Conservation (phyloP, 2,329 filamentous ascomycete genomes). For the Trichoderma sp. region DNA sequence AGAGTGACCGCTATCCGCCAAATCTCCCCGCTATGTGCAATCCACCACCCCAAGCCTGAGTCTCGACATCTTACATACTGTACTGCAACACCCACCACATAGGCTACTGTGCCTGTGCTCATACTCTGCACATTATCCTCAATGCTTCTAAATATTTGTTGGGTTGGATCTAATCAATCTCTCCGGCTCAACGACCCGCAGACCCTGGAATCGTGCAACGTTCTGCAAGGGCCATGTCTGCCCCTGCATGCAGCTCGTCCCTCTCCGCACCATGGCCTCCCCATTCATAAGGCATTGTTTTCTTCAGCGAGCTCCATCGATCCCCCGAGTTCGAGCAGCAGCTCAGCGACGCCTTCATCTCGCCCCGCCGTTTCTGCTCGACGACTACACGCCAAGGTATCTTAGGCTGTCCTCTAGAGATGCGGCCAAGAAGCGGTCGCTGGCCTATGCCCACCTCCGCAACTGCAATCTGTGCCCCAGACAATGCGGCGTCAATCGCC, state of each 20-base stretch:
- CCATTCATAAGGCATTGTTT: slow-evolving; percentile 20
- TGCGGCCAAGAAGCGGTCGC: slow-evolving; percentile 70
- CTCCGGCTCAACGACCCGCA: neutral
- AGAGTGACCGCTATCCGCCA: neutral
- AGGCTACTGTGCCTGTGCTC: neutral
- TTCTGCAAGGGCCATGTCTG: neutral
- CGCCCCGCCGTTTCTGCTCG: slow-evolving; percentile 68
- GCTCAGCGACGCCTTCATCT: slow-evolving; percentile 47
- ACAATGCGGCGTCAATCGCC: slow-evolving; percentile 77
- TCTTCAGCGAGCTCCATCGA: neutral
- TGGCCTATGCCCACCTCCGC: slow-evolving; percentile 71
- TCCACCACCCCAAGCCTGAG: neutral
- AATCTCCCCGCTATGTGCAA: neutral
- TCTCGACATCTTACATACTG: neutral
- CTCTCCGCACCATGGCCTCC: neutral
- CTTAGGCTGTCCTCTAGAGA: slow-evolving; percentile 67
- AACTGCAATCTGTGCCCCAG: slow-evolving; percentile 83
- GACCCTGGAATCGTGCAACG: neutral
- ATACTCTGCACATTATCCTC: neutral
- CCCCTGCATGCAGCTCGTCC: neutral
- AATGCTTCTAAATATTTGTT: neutral
- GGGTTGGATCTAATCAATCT: neutral
- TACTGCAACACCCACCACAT: neutral
- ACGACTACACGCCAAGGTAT: slow-evolving; percentile 73
- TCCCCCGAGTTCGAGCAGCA: neutral